These are phyloP conservation scores for Fomitopsis pinicola DNA, from an alignment of 1,284 basidiomycete species.

Conservation along the genomic window DNA sequence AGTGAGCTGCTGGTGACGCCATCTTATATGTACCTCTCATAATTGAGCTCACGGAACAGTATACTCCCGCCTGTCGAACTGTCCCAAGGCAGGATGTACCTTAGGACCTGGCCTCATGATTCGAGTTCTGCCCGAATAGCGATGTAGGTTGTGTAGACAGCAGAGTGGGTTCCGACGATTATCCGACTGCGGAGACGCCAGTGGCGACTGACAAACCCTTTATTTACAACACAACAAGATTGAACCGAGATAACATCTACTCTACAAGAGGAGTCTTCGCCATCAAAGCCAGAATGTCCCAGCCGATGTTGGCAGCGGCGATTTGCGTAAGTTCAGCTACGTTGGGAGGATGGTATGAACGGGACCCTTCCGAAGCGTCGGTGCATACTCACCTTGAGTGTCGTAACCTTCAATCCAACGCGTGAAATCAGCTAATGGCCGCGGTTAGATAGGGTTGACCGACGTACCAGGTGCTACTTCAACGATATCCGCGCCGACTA, in stretches of 20 bases:
- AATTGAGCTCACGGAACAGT: not conserved
- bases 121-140: not conserved
- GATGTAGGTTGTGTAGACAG: no score
- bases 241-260: conserved; percentile 4
- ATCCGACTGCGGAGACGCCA: not conserved
- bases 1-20: not conserved
- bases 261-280: conserved; percentile 25
- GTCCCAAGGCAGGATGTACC: not conserved
- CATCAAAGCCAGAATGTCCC: conserved; percentile 30
- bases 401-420: conserved; percentile 19
- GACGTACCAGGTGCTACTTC: conserved; percentile 32
- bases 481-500: conserved; percentile 38
- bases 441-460: not conserved
- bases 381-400: conserved; percentile 21
- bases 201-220: not conserved
- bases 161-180: not conserved
- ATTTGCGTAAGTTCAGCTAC: conserved; percentile 31
- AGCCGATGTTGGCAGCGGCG: conserved; percentile 31
- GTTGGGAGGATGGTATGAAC: not conserved
- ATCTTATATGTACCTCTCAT: not conserved
- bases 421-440: not conserved
- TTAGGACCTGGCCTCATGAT: not conserved
- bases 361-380: not conserved
- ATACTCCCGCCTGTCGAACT: not conserved
- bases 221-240: not conserved